phyloP scores from a whole-genome alignment of 1,284 basidiomycete genomes.

The Leccinum pachyderme region DNA sequence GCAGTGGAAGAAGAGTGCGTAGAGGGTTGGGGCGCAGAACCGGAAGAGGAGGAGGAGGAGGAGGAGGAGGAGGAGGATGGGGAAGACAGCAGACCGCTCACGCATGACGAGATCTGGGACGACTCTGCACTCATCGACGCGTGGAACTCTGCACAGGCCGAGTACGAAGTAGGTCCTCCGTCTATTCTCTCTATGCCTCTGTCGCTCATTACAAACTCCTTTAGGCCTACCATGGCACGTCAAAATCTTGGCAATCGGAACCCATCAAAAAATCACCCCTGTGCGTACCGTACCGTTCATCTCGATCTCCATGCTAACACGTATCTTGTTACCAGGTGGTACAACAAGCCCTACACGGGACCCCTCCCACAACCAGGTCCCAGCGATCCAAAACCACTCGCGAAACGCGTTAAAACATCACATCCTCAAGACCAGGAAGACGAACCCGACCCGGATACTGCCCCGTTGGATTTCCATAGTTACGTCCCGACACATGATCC shows the following conservation, averaged over 20 bases:
- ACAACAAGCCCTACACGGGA: conserved; percentile 57
- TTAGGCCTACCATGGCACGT: conserved; percentile 61
- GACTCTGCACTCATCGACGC: conserved; percentile 77
- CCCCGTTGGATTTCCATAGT: conserved; percentile 64
- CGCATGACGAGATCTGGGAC: conserved; percentile 77
- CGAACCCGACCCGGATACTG: conserved; percentile 42
- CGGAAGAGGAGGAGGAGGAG: not conserved
- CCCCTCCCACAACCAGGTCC: conserved; percentile 16
- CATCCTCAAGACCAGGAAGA: conserved; percentile 7
- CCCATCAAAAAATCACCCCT: conserved; percentile 66
- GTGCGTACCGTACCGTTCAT: conserved; percentile 41
- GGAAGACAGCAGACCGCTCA: conserved; percentile 59
- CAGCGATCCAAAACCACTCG: conserved; percentile 7
- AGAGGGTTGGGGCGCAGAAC: conserved; percentile 6
- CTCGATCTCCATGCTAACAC: not conserved
- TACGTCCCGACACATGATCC: conserved; percentile 69
- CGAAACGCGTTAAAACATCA: not conserved
- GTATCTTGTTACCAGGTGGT: conserved; percentile 53
- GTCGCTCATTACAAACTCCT: conserved; percentile 2
- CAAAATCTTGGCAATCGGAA: conserved; percentile 68
- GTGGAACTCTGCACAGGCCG: conserved; percentile 74
- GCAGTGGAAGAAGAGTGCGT: conserved; percentile 6
- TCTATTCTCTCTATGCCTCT: conserved; percentile 8
- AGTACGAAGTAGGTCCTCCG: not conserved
- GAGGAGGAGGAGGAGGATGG: conserved; percentile 32